Conservation (phyloP, 2,329 filamentous ascomycete species). For the Penicillium sp. region DNA sequence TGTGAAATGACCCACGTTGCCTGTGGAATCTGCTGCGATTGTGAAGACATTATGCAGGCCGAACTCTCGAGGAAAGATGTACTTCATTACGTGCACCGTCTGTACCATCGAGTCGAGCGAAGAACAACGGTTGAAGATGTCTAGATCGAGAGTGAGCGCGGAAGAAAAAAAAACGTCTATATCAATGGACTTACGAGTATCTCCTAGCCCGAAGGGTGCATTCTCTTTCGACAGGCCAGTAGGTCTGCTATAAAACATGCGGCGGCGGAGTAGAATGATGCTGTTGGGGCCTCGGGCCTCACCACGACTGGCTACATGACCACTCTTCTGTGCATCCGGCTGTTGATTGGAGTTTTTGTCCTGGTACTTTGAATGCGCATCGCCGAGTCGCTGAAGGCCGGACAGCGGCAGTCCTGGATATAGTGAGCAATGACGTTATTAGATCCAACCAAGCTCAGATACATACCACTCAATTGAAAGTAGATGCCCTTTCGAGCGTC, state of each 20-base stretch:
- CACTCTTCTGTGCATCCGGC: neutral
- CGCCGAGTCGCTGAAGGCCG: constrained; percentile 24
- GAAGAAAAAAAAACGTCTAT: too few species aligned
- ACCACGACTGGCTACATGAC: neutral
- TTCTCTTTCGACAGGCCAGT: constrained; percentile 62
- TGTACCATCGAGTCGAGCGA: constrained; percentile 43
- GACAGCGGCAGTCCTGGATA: constrained; percentile 30
- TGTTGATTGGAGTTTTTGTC: neutral
- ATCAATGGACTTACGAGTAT: constrained; percentile 61
- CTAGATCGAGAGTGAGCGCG: constrained; percentile 41
- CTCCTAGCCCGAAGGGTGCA: constrained; percentile 69
- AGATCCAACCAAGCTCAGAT: neutral
- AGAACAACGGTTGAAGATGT: constrained; percentile 71
- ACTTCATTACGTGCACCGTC: constrained; percentile 73
- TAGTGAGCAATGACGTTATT: neutral
- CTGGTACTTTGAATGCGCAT: neutral
- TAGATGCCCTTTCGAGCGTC: constrained; percentile 59
- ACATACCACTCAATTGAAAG: constrained; percentile 70
- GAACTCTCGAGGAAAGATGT: constrained; percentile 90
- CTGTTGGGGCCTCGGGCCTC: constrained; percentile 42
- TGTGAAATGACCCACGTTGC: neutral
- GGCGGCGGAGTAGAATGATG: constrained; percentile 71
- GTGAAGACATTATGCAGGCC: constrained; percentile 89
- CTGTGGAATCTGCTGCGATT: neutral
- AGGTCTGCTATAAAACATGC: constrained; percentile 80